Conservation (phyloP, 1,284 basidiomycete genomes). For the Thelephora terrestris region DNA sequence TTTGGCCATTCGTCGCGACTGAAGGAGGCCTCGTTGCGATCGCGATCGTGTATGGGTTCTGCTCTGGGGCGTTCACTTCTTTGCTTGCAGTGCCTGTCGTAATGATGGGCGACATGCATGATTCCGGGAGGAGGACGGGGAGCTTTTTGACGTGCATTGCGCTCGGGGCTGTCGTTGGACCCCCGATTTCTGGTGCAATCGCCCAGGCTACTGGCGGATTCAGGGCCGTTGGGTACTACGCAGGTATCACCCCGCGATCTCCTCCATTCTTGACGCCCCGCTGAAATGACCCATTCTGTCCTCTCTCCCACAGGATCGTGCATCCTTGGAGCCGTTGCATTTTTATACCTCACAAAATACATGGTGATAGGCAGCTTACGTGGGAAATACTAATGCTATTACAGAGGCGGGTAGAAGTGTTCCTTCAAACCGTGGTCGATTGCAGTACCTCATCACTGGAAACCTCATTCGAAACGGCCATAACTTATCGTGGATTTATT, state of each 20-base stretch:
- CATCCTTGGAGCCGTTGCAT: not conserved
- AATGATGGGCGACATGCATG: conserved; percentile 17
- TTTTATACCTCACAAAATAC: conserved; percentile 1
- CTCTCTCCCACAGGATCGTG: conserved; percentile 2
- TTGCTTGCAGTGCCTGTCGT: conserved; percentile 18
- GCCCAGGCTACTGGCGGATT: conserved; percentile 15
- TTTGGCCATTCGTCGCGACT: conserved; percentile 46
- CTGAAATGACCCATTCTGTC: too few relatives aligned
- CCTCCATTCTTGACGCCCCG: not conserved
- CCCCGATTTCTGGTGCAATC: conserved; percentile 24
- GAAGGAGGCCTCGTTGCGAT: conserved; percentile 32
- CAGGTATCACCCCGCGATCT: conserved; percentile 12
- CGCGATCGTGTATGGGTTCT: conserved; percentile 41
- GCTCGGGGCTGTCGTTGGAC: conserved; percentile 21
- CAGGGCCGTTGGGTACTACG: conserved; percentile 20
- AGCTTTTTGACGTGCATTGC: conserved; percentile 21
- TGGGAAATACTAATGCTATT: conserved; percentile 3
- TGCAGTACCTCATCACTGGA: too few relatives aligned
- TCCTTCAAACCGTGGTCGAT: too few relatives aligned
- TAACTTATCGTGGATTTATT: too few relatives aligned
- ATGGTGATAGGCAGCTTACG: conserved; percentile 1
- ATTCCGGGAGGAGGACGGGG: conserved; percentile 21
- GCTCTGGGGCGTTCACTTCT: conserved; percentile 12
- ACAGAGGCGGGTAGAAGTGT: too few relatives aligned
- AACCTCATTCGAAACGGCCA: too few relatives aligned